These are phyloP conservation scores for Saccharomycopsis schoenii DNA, from an alignment of 805 yeast genomes.

Conservation along the genomic window DNA sequence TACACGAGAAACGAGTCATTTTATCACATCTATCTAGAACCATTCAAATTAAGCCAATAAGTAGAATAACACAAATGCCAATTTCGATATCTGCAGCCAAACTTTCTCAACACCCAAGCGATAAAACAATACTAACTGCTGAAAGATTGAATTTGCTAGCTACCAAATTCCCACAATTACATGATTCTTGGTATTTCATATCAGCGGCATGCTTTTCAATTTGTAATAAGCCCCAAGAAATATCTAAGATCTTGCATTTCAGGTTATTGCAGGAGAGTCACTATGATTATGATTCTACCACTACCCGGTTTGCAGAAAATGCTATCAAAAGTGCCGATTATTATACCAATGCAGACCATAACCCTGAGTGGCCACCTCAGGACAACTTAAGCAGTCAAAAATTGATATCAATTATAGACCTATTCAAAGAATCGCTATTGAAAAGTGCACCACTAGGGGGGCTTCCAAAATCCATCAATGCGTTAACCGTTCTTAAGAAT, in stretches of 20 bases:
- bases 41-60: too few species aligned
- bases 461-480: constrained; percentile 75
- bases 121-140: constrained; percentile 34
- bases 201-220: constrained; percentile 78
- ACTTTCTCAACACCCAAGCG: not conserved
- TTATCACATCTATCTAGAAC: not conserved
- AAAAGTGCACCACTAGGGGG: constrained; percentile 77
- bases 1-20: not conserved
- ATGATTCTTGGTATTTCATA: constrained; percentile 59
- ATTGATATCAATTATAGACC: constrained; percentile 33
- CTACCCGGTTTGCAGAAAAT: constrained; percentile 13
- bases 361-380: constrained; percentile 13
- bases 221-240: constrained; percentile 73
- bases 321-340: constrained; percentile 9
- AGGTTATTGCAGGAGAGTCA: constrained; percentile 14
- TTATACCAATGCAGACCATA: not conserved
- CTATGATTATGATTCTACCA: not conserved
- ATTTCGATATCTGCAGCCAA: not conserved
- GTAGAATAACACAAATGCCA: not conserved
- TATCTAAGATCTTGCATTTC: constrained; percentile 57
- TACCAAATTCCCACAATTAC: constrained; percentile 45
- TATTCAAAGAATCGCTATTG: constrained; percentile 66
- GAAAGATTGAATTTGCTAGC: constrained; percentile 40
- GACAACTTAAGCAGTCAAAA: constrained; percentile 14
- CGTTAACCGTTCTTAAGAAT: constrained; percentile 52